phyloP scores from a whole-genome alignment of 306 rosid genomes.

The Aeschynomene evenia region DNA sequence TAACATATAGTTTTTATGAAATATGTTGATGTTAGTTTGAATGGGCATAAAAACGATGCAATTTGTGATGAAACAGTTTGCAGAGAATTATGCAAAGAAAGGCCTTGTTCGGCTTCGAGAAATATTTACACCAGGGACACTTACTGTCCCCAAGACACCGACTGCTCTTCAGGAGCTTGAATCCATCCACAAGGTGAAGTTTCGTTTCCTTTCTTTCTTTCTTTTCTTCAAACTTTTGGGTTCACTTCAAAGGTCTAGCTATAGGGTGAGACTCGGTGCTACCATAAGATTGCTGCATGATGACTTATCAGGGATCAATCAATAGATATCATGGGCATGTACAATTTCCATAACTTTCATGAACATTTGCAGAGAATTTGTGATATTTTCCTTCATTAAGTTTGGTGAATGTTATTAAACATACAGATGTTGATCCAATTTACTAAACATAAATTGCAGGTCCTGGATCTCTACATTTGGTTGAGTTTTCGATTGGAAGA shows the following conservation, averaged over 20 bases:
- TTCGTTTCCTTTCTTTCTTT: background rate
- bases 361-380: background rate
- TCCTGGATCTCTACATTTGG: conserved; percentile 93
- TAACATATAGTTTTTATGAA: conserved; percentile 13
- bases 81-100: conserved; percentile 64
- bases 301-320: background rate
- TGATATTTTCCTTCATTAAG: background rate
- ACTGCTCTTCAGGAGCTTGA: conserved; percentile 83
- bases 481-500: conserved; percentile 87
- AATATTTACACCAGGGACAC: conserved; percentile 82
- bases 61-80: conserved; percentile 60
- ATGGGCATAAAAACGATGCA: conserved; percentile 16
- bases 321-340: conserved; percentile 1
- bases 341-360: conserved; percentile 21
- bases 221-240: background rate
- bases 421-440: conserved; percentile 6
- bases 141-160: conserved; percentile 70
- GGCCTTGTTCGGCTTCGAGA: conserved; percentile 87
- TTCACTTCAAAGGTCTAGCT: conserved; percentile 1
- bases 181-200: conserved; percentile 85
- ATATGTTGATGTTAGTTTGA: conserved; percentile 24
- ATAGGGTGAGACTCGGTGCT: background rate
- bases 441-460: conserved; percentile 74
- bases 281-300: background rate
- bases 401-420: conserved; percentile 21